Base-by-base conservation (phyloP, 345 rosid genomes). In the Hibiscus mutabilis region DNA sequence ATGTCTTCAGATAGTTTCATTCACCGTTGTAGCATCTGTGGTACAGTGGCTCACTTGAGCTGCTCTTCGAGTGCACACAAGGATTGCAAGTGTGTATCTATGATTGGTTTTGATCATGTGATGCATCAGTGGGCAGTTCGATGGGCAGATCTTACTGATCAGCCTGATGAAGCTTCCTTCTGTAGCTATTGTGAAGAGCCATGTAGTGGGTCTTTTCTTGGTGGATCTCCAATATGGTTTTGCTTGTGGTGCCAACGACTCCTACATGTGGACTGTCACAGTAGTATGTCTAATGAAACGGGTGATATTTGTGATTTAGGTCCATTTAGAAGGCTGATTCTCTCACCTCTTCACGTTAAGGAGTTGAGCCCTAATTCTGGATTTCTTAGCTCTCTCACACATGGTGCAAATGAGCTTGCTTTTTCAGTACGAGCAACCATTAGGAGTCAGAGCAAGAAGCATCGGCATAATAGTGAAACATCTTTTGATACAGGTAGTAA, bases 151-250 rank as follows among this genome's bases (percentile, higher is more conserved):
- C 46, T 42, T 42, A 42, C 46, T 42, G 46, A 42, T 42, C 46
- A 42, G 14, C 46, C 46, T 42, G 46, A 42, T 42, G 46, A 42
- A 42, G 46, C 46, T 42, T 42, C 46, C 12, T 42, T 42, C 14
- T 42, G 46, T 42, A 42, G 46, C 46, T 42, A 42, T 42, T 42
- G 46, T 42, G 46, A 42, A 9, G 46, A 42, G 46, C 14, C 46
- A 42, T 42, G 46, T 42, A 42, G 46, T 14, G 14, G 46, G 13
- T 42, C 46, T 42, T 11, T 42, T 11, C 46, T 42, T 42, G 87
- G 97, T 29, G 98, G 97, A 60, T 91, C 96, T 18, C 98, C 98
- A 44, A 86, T 90, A 73, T 94, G 97, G 98, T 88, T 95, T 79
- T 94, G 98, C 86, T 85, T 87, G 84, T 94, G 98, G 98, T 94